Evolutionary conservation across 306 rosid genomes (phyloP), one percentile per base, ranked within the genome.

Genomic region (Myrica gale): DNA sequence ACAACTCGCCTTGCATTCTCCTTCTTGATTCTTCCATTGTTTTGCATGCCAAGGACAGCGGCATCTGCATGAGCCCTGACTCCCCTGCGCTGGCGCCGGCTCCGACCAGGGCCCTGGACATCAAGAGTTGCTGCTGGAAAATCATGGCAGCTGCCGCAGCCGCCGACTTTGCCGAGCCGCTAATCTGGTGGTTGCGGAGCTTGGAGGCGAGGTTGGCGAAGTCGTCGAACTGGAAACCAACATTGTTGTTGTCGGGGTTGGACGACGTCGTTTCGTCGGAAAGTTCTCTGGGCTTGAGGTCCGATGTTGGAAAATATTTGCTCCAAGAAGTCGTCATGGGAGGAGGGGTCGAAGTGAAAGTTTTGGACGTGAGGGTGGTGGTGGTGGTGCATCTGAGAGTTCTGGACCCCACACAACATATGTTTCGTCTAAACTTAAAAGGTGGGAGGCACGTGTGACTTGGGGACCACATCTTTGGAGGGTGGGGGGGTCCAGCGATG

Each of bases 241-340:
- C 76, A 74, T 83, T 75, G 48, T 65, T 12, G 5, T 79, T 65
- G 5, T 81, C 82, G 45, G 39, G 51, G 67, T 32, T 54, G 61
- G 86, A 53, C 0, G 86, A 82, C 3, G 77, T 9, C 3, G 85
- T 42, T 1, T 90, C 84, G 39, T 83, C 86, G 21, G 87, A 73
- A 43, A 72, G 72, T 53, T 82, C 81, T 9, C 43, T 37, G 51
- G 73, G 52, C 63, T 82, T 82, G 15, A 76, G 67, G 62, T 90
- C 91, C 93, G 69, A 92, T 84, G 53, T 79, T 85, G 41, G 96
- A 89, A 71, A 95, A 95, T 85, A 95, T 89, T 84, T 95, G 97
- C 45, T 95, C 96, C 77, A 95, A 88, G 21, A 95, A 92, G 81
- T 92, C 99, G 39, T 95, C 99, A 73, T 89, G 89, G 21, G 91